phyloP scores from a whole-genome alignment of 345 rosid genomes.

The Populus tremula region DNA sequence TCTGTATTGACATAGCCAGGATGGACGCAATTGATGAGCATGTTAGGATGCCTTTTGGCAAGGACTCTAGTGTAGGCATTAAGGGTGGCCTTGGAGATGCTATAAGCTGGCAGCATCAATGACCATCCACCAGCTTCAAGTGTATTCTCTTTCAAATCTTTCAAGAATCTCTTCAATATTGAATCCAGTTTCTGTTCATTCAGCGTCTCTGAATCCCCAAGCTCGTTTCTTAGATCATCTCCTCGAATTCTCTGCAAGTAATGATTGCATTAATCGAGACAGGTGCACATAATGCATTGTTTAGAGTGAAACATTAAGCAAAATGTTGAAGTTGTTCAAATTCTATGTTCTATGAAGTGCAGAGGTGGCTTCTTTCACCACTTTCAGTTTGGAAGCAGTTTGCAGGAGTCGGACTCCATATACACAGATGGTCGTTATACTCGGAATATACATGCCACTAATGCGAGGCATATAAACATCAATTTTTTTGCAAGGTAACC shows the following conservation, averaged over 20 bases:
- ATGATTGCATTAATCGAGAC: neutral
- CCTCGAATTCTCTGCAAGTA: slow-evolving; percentile 40
- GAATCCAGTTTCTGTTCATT: slow-evolving; percentile 43
- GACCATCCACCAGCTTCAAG: slow-evolving; percentile 56
- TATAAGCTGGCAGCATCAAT: slow-evolving; percentile 49
- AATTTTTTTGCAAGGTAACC: too few species aligned
- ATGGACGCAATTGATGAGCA: slow-evolving; percentile 54
- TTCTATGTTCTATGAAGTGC: neutral
- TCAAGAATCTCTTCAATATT: slow-evolving; percentile 35
- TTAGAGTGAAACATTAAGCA: neutral
- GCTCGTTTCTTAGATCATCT: slow-evolving; percentile 34
- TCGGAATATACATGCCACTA: too few species aligned
- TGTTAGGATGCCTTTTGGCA: slow-evolving; percentile 40
- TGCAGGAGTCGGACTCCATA: too few species aligned
- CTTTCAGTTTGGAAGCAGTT: neutral
- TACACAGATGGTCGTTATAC: too few species aligned
- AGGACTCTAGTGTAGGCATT: slow-evolving; percentile 57
- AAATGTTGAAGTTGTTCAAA: neutral
- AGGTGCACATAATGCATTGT: neutral
- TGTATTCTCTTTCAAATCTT: slow-evolving; percentile 32
- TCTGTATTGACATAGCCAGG: slow-evolving; percentile 53
- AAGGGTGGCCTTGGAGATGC: slow-evolving; percentile 48
- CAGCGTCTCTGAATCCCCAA: slow-evolving; percentile 34
- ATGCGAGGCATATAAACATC: too few species aligned
- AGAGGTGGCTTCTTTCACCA: neutral